Evolutionary conservation across 2,329 filamentous ascomycete species (phyloP).

Genomic region (Cercospora citrullina): DNA sequence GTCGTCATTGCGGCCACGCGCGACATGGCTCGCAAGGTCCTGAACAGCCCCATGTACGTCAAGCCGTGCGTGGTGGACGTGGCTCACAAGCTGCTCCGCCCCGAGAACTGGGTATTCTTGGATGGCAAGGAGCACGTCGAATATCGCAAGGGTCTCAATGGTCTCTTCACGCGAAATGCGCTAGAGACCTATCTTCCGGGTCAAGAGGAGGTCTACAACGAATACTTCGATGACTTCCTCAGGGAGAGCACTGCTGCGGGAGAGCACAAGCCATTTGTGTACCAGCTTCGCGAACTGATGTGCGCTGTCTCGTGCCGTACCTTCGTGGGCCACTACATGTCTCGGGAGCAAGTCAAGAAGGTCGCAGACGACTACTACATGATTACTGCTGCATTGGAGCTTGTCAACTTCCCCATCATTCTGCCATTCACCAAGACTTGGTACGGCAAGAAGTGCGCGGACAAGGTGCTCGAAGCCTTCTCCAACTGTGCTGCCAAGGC

Average conservation of each 20-base stretch:
- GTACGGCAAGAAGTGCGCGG: conserved; percentile 94
- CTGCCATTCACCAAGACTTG: conserved; percentile 92
- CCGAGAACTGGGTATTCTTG: conserved; percentile 94
- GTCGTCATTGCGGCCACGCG: conserved; percentile 94
- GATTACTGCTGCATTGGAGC: conserved; percentile 90
- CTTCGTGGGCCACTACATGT: conserved; percentile 96
- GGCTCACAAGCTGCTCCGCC: conserved; percentile 87
- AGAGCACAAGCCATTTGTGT: conserved; percentile 84
- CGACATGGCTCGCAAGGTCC: conserved; percentile 93
- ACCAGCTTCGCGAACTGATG: conserved; percentile 89
- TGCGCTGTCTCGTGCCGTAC: conserved; percentile 92
- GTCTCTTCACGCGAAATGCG: conserved; percentile 87
- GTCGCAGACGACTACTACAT: conserved; percentile 96
- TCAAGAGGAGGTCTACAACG: conserved; percentile 87
- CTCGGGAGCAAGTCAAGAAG: conserved; percentile 84
- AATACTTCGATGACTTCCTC: conserved; percentile 79
- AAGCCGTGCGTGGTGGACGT: conserved; percentile 96
- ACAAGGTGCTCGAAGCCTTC: conserved; percentile 89
- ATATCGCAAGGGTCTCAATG: conserved; percentile 94
- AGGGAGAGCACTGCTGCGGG: conserved; percentile 68
- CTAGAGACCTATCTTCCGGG: conserved; percentile 86
- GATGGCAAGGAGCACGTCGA: conserved; percentile 94
- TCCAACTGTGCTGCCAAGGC: conserved; percentile 88
- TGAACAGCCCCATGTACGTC: conserved; percentile 88
- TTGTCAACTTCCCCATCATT: conserved; percentile 98